Conservation (phyloP, 768 basidiomycete genomes). For the Lactarius trivialis region DNA sequence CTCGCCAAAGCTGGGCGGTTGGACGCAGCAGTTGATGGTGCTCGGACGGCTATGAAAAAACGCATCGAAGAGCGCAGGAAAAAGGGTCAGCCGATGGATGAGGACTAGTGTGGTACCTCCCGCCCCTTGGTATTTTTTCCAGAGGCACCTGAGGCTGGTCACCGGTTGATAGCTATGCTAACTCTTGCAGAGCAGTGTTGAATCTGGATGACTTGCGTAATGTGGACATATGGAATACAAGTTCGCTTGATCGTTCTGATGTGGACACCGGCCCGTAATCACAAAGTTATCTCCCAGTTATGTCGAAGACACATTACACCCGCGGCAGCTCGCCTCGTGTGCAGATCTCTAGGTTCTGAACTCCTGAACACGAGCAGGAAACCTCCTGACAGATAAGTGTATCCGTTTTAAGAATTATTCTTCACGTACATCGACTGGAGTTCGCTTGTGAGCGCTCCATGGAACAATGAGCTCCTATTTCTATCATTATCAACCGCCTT, state of each 20-base stretch:
- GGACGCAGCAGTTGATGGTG: slow-evolving; percentile 41
- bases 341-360: background rate
- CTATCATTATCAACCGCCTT: too few relatives aligned
- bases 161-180: slow-evolving; percentile 1
- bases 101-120: slow-evolving; percentile 28
- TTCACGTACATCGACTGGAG: background rate
- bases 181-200: background rate
- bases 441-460: background rate
- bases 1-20: slow-evolving; percentile 68
- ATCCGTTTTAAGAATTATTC: slow-evolving; percentile 1
- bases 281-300: background rate
- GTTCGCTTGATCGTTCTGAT: slow-evolving; percentile 6
- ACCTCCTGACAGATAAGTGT: background rate
- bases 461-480: too few relatives aligned
- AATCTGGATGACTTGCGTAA: slow-evolving; percentile 12
- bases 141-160: slow-evolving; percentile 4
- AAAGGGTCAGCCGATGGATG: slow-evolving; percentile 39
- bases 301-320: background rate
- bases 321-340: background rate
- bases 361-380: background rate
- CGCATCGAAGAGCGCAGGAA: slow-evolving; percentile 37
- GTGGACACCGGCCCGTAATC: background rate
- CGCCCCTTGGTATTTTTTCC: background rate
- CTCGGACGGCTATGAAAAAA: slow-evolving; percentile 40
- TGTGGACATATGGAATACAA: slow-evolving; percentile 9